Percentiles rank a stretch among this genome's conserved stretches.
These are phyloP conservation scores for Metschnikowia reukaufii DNA, from an alignment of 805 yeast genomes.

Conservation along the genomic window DNA sequence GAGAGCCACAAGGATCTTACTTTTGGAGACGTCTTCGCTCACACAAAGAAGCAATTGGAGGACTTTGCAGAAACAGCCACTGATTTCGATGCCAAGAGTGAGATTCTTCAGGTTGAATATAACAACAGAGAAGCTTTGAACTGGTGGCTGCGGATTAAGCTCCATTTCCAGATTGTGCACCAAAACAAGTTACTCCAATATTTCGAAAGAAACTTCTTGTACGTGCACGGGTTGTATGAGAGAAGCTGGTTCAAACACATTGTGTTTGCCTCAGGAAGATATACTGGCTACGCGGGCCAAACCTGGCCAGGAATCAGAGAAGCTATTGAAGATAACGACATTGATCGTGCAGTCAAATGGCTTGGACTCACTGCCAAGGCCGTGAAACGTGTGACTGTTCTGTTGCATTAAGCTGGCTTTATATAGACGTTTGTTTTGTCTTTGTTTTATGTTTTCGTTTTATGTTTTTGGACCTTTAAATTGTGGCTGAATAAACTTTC, in stretches of 20 bases:
- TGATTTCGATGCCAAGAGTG: constrained; percentile 30
- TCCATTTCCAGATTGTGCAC: constrained; percentile 29
- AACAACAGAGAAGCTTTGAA: constrained; percentile 32
- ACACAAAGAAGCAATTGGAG: constrained; percentile 26
- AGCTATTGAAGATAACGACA: constrained; percentile 48
- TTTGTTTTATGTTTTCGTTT: neutral
- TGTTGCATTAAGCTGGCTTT: constrained; percentile 9
- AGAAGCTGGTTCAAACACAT: constrained; percentile 66
- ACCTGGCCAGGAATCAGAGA: constrained; percentile 62
- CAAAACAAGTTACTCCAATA: constrained; percentile 41
- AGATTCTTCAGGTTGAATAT: constrained; percentile 29
- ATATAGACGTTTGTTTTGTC: too few species aligned
- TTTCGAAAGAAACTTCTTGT: constrained; percentile 55
- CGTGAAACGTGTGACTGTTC: constrained; percentile 27
- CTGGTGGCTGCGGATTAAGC: constrained; percentile 38
- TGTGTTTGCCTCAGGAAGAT: constrained; percentile 58
- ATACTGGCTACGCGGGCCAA: constrained; percentile 50
- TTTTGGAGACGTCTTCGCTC: constrained; percentile 27
- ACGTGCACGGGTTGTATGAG: constrained; percentile 45
- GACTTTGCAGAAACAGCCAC: constrained; percentile 23
- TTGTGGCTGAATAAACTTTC: too few species aligned
- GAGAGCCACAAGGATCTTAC: constrained; percentile 15
- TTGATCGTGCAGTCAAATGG: constrained; percentile 45
- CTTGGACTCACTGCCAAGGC: constrained; percentile 43
- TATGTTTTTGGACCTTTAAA: too few species aligned